These are phyloP conservation scores for Borovskyia barvae DNA, from an alignment of 208 protist species.

Conservation along the genomic window DNA sequence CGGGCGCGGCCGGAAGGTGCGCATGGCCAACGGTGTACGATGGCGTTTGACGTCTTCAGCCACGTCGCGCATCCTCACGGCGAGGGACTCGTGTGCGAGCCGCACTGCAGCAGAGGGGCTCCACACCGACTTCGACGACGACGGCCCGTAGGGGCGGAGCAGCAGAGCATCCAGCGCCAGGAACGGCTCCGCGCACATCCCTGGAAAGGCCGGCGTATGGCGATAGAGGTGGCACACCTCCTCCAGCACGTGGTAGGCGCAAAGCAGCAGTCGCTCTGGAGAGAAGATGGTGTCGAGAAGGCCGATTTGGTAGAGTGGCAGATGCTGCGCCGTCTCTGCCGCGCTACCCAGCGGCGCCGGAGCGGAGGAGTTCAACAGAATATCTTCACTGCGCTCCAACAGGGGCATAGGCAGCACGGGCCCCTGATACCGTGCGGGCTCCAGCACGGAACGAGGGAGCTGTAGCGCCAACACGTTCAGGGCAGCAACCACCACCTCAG, in stretches of 20 bases:
- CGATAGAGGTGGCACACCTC: conserved; percentile 46
- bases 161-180: conserved; percentile 39
- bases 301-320: conserved; percentile 23
- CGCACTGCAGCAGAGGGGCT: conserved; percentile 32
- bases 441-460: conserved; percentile 44
- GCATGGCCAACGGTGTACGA: conserved; percentile 82
- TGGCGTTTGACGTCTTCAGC: conserved; percentile 22
- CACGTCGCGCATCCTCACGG: conserved; percentile 23
- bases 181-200: conserved; percentile 51
- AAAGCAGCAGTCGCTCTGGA: conserved; percentile 38
- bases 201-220: conserved; percentile 48
- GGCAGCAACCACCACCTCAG: conserved; percentile 59
- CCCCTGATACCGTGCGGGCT: conserved; percentile 61
- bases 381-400: conserved; percentile 40
- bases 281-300: conserved; percentile 32
- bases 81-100: conserved; percentile 46
- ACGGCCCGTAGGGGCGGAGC: neutral
- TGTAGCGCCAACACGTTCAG: conserved; percentile 78
- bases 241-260: conserved; percentile 62
- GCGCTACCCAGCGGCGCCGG: neutral
- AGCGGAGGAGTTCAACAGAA: conserved; percentile 19
- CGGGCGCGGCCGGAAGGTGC: conserved; percentile 77
- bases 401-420: conserved; percentile 60
- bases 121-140: conserved; percentile 18
- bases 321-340: neutral